phyloP scores from a whole-genome alignment of 148 eudicot genomes.

The Vaccinium myrtillus region DNA sequence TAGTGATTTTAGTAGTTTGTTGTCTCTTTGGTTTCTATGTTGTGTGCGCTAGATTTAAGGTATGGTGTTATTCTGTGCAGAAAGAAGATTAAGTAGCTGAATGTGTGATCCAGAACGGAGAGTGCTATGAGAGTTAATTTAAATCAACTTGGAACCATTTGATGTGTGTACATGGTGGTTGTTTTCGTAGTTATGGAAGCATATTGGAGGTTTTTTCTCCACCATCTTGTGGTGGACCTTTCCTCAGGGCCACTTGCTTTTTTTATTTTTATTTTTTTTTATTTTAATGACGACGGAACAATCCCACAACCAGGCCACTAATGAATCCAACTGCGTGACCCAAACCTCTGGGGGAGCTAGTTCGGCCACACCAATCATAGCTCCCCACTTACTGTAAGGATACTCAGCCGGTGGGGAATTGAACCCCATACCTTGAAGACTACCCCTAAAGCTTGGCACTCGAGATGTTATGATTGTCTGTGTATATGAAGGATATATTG shows the following conservation, averaged over 20 bases:
- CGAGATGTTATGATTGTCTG: background rate
- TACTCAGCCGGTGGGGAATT: too few relatives aligned
- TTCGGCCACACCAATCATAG: too few relatives aligned
- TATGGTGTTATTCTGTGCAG: slow-evolving; percentile 12
- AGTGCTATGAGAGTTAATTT: background rate
- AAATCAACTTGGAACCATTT: slow-evolving; percentile 3
- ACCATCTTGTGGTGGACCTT: background rate
- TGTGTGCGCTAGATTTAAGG: slow-evolving; percentile 2
- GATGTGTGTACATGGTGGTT: background rate
- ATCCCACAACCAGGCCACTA: too few relatives aligned
- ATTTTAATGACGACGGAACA: too few relatives aligned
- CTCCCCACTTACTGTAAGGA: too few relatives aligned
- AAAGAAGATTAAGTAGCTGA: background rate
- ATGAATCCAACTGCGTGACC: too few relatives aligned
- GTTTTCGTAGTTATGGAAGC: background rate
- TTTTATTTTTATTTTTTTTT: too few relatives aligned
- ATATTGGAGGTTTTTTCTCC: background rate
- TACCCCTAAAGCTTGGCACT: too few relatives aligned
- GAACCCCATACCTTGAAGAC: too few relatives aligned
- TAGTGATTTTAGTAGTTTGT: background rate
- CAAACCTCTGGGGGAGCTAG: too few relatives aligned
- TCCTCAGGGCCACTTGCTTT: background rate
- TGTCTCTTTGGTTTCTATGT: background rate
- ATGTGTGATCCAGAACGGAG: slow-evolving; percentile 4
- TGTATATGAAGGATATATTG: background rate